Percentiles rank a stretch among this genome's conserved stretches.
Conservation (phyloP, 2,329 filamentous ascomycete species). For the Alternaria alternata region DNA sequence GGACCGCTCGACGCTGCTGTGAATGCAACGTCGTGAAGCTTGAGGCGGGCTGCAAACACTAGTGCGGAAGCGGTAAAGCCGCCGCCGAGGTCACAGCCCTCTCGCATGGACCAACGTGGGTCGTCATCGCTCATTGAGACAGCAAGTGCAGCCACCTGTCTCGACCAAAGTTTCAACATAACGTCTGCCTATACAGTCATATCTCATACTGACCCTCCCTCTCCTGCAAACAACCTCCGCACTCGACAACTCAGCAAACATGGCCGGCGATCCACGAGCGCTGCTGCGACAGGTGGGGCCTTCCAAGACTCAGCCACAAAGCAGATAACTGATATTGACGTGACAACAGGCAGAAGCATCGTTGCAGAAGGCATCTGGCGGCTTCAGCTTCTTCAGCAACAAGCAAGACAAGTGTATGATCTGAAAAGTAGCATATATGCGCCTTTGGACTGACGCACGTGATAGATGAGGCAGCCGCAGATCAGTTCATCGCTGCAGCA, state of each 20-base stretch:
- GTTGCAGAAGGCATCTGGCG: conserved; percentile 74
- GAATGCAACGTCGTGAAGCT: conserved; percentile 34
- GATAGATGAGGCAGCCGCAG: conserved; percentile 78
- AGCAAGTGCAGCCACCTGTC: conserved; percentile 46
- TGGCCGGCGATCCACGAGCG: conserved; percentile 50
- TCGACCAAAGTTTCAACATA: conserved; percentile 30
- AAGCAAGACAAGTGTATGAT: conserved; percentile 76
- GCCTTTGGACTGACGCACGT: conserved; percentile 28
- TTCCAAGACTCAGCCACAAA: conserved; percentile 40
- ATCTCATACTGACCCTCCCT: conserved; percentile 2
- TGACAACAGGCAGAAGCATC: conserved; percentile 81
- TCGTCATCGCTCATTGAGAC: conserved; percentile 44
- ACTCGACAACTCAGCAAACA: conserved; percentile 27
- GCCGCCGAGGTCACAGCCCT: conserved; percentile 31
- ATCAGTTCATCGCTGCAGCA: conserved; percentile 85
- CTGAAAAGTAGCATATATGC: too few species aligned
- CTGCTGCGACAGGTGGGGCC: conserved; percentile 50
- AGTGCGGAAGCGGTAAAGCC: conserved; percentile 22
- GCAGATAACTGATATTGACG: conserved; percentile 38
- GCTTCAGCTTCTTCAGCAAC: conserved; percentile 90
- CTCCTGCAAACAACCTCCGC: not conserved
- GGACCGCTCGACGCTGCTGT: conserved; percentile 7
- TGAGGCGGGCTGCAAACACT: conserved; percentile 22
- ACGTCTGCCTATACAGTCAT: conserved; percentile 17
- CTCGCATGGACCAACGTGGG: conserved; percentile 37